Base-by-base conservation (phyloP, 2,329 filamentous ascomycete genomes). In the Xylariaceae sp. region DNA sequence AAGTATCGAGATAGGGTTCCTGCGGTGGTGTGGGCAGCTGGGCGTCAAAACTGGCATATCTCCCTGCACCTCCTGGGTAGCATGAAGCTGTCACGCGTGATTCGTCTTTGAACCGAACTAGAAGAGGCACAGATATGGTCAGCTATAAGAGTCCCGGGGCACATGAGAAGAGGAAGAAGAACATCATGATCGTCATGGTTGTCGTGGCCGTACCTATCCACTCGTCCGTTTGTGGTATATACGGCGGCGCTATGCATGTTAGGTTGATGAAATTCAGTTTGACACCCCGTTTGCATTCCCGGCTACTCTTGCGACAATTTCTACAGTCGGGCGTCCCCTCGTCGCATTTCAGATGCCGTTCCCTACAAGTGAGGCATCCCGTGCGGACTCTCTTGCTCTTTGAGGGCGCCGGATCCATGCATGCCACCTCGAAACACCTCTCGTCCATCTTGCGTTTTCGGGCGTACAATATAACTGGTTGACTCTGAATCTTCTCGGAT, bases 231-330 rank as follows among this genome's bases (percentile, higher is more conserved):
- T 80, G 82, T 4, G 82, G 79, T 23, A 88, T 76, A 53, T 82
- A 82, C 9, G 85, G 87, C 55, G 88, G 90, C 53, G 79, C 77
- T 68, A 89, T 85, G 58, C 88, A 86, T 62, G 88, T 87, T 2
- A 88, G 88, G 70, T 96, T 92, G 66, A 96, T 92, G 69, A 96
- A 97, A 75, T 96, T 97, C 47, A 97, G 79, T 44, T 90, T 84
- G 54, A 97, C 80, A 15, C 92, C 93, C 66, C 92, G 85, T 72
- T 92, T 92, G 78, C 93, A 97, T 59, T 87, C 79, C 54, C 93
- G 82, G 69, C 86, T 92, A 55, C 92, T 94, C 75, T 96, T 97
- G 60, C 85, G 84, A 75, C 93, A 97, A 70, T 97, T 97, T 68
- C 88, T 79, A 64, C 82, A 85, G 39, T 80, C 76, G 4, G 82